Conservation (phyloP, 2,329 filamentous ascomycete species). For the Grosmannia clavigera region DNA sequence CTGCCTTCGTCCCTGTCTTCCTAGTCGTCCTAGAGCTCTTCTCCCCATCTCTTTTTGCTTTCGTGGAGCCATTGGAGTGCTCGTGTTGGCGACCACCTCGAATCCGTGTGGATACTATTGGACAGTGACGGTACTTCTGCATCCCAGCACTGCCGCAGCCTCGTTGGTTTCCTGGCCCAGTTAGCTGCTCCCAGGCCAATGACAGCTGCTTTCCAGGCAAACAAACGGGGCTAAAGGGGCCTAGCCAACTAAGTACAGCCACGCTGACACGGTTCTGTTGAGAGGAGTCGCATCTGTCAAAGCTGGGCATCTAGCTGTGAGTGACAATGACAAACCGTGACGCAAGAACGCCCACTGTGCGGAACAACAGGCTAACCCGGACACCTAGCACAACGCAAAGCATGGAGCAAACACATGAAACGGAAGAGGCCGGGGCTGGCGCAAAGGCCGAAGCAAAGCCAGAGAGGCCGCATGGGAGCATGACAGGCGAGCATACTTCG, state of each 20-base stretch:
- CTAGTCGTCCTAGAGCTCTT: background rate
- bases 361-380: background rate
- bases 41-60: background rate
- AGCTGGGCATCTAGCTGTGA: background rate
- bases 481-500: background rate
- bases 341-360: background rate
- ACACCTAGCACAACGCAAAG: background rate
- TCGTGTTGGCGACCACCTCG: background rate
- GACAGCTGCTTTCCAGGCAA: background rate
- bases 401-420: background rate
- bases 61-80: background rate
- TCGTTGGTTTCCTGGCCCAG: background rate
- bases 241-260: background rate
- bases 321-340: background rate
- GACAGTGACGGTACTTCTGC: background rate
- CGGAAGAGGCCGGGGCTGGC: background rate
- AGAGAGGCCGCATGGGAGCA: background rate
- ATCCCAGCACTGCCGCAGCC: background rate
- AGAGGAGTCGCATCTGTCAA: background rate
- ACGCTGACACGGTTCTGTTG: background rate
- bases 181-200: background rate
- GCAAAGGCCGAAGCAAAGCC: background rate
- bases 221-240: background rate
- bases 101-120: background rate
- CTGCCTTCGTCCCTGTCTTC: background rate